Conservation (phyloP, 2,329 filamentous ascomycete species). For the Paecilomyces niveus region DNA sequence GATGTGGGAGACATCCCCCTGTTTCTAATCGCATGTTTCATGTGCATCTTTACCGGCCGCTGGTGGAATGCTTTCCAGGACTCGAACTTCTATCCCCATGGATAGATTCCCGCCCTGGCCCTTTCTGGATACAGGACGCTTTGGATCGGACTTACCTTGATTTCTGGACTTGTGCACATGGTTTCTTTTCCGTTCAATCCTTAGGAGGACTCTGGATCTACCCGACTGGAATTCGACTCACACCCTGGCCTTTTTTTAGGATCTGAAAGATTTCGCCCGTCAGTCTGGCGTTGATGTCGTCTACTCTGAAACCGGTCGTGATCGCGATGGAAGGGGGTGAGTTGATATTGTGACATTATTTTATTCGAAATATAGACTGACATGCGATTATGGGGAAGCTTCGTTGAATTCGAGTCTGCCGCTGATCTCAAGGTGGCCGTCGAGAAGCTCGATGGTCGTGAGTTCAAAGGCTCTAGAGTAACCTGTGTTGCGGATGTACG, state of each 20-base stretch:
- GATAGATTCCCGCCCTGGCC: background rate
- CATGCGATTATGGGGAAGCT: constrained; percentile 50
- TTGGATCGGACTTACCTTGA: background rate
- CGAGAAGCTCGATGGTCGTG: constrained; percentile 85
- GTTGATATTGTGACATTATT: constrained; percentile 29
- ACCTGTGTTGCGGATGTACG: constrained; percentile 82
- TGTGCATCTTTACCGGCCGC: background rate
- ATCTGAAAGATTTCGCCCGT: constrained; percentile 98
- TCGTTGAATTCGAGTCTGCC: constrained; percentile 95
- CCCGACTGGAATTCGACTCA: constrained; percentile 64
- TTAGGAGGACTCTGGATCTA: constrained; percentile 10
- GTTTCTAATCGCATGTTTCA: background rate
- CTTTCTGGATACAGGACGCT: background rate
- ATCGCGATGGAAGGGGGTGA: constrained; percentile 87
- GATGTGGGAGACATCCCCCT: background rate
- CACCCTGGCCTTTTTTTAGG: constrained; percentile 74
- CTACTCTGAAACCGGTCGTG: constrained; percentile 91
- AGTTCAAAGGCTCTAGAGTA: constrained; percentile 87
- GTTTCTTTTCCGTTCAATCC: background rate
- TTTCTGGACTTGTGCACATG: background rate
- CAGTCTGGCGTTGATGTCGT: constrained; percentile 96
- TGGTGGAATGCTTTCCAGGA: background rate
- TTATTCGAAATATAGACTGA: constrained; percentile 16
- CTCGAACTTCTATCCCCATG: background rate
- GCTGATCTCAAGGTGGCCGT: constrained; percentile 84